Base-by-base conservation (phyloP, 352 stramenopile genomes). In the Pythium brachiatum region DNA sequence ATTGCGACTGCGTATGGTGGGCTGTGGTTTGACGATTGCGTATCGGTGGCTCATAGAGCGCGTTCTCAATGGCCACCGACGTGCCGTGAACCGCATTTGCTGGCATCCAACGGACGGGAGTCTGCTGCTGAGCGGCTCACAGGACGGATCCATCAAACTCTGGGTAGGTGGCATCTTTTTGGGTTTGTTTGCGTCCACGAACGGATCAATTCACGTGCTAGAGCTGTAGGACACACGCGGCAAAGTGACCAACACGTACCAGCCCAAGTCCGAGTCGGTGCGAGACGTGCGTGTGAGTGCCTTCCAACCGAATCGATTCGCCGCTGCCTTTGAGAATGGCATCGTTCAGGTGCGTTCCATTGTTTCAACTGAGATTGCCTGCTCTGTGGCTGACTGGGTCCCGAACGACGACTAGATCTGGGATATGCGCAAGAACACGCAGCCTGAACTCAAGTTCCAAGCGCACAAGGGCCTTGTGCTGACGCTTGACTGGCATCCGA, bases 121-220 rank as follows among this genome's bases (percentile, higher is more conserved):
- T 25, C 57, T 93, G 55, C 81, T 96, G 25, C 80, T 94, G 39
- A 96, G 87, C 66, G 87, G 84, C 9, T 96, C 87, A 0, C 87
- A 96, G 61, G 87, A 96, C 48, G 85, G 87, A 25, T 92, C 83
- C 6, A 88, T 96, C 66, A 96, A 96, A 38, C 78, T 92, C 36
- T 96, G 87, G 87, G 87, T 95, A 21, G 0, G 44, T 52, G 12
- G 44, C 21, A 1, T 34, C 13, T 18, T 21, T 32, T 8, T 1
- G 3, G 2, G 15, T 20, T 2, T 31, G 15, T 43, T 21, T 7
- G 25, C 8, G 46, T 50, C 23, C 9, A 23, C 3, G 18, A 47
- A 12, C 6, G n/a, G 21, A 27, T 15, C 18, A 4, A 23, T 46
- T 23, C 3, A 9, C 16, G 20, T n/a, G 3, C 6, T 47, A 18